Evolutionary conservation across 768 basidiomycete species (phyloP).

Genomic region (Heimioporus sp.): DNA sequence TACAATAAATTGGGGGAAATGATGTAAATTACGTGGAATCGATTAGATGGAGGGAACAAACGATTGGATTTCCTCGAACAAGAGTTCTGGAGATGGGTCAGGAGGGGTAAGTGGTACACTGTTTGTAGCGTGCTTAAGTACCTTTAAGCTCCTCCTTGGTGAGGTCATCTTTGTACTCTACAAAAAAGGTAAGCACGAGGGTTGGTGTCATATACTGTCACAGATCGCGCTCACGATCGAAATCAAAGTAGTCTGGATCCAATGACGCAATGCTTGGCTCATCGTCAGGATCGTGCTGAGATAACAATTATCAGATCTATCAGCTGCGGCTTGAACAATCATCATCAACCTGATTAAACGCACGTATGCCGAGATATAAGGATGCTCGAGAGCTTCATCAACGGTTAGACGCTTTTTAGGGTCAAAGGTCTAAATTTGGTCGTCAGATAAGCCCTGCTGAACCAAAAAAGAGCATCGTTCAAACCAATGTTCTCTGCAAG

Average conservation of each 20-base stretch:
- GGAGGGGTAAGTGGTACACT: neutral
- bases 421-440: constrained; percentile 65
- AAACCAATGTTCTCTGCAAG: constrained; percentile 65
- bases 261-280: constrained; percentile 82
- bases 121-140: neutral
- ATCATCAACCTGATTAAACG: constrained; percentile 19
- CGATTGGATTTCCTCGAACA: constrained; percentile 81
- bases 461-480: constrained; percentile 9
- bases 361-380: constrained; percentile 78
- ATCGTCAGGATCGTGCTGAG: constrained; percentile 82
- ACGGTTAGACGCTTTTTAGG: constrained; percentile 83
- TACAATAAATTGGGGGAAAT: neutral
- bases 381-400: constrained; percentile 78
- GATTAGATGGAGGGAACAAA: constrained; percentile 64
- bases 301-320: neutral
- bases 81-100: constrained; percentile 44
- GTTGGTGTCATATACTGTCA: neutral
- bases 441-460: constrained; percentile 20
- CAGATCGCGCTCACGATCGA: constrained; percentile 59
- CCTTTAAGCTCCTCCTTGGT: constrained; percentile 74
- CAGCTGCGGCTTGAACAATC: neutral
- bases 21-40: neutral
- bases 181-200: constrained; percentile 8
- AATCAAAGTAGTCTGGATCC: constrained; percentile 85
- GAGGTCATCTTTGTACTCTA: constrained; percentile 72